Conservation (phyloP, 2,329 filamentous ascomycete genomes). For the Ophiosphaerella herpotricha region DNA sequence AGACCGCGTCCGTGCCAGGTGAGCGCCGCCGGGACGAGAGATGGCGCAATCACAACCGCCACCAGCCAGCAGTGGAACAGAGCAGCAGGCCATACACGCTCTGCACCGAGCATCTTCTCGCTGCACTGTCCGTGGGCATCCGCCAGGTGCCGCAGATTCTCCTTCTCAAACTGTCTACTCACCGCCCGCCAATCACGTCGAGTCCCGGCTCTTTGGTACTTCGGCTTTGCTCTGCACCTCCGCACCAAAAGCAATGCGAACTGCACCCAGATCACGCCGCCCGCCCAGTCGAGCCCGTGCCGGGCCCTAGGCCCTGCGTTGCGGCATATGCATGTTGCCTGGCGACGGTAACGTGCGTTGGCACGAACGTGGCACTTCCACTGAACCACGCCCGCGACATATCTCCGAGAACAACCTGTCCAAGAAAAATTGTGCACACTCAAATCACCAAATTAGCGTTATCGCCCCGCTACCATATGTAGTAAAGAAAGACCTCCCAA, state of each 20-base stretch:
- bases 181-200: conserved; percentile 3
- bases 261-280: conserved; percentile 5
- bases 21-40: conserved; percentile 2
- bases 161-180: not conserved
- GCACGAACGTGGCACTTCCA: conserved; percentile 6
- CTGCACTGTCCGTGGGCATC: not conserved
- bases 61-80: no score
- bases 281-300: not conserved
- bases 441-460: no score
- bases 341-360: conserved; percentile 1
- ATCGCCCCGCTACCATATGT: no score
- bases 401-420: no score
- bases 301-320: not conserved
- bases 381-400: not conserved
- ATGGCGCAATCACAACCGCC: not conserved
- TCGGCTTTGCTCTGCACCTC: not conserved
- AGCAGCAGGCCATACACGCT: no score
- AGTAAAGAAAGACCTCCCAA: no score
- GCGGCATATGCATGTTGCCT: conserved; percentile 3
- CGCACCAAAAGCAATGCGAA: conserved; percentile 10
- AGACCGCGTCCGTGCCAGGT: conserved; percentile 2
- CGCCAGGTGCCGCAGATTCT: not conserved
- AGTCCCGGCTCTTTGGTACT: conserved; percentile 4
- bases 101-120: no score
- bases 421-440: no score